Evolutionary conservation across 2,329 filamentous ascomycete genomes (phyloP), one percentile per base, ranked within the genome.

Genomic region (Aspergillus cejpii): DNA sequence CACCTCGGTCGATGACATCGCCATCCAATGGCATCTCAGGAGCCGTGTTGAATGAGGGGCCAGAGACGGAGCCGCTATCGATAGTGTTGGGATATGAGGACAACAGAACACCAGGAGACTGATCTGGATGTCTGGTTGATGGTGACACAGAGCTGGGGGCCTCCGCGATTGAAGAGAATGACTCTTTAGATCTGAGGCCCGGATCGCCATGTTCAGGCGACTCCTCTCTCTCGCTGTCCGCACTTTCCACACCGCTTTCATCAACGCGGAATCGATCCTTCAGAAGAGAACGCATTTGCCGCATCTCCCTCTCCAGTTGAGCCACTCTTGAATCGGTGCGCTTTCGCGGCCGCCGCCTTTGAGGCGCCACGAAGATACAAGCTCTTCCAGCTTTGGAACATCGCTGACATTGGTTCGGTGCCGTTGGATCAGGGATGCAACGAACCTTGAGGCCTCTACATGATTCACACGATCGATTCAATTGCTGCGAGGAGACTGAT

Each of bases 401-500:
- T 55, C 63, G 54, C 50, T 65, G 63, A 34, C 63, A 66, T 43
- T 64, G 61, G 33, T 59, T 64, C n/a, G 61, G 55, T 14, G 56
- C 55, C 36, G 48, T 44, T 36, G 53, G 55, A 34, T 58, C 62
- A 14, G 63, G 63, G 6, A 66, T 52, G 49, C 63, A 66, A 39
- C 63, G 63, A 6, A 66, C 63, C 48, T 66, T 66, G 11, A 66
- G 52, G 23, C 58, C 59, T 49, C 63, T 57, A 29, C 63, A 66
- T 5, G 63, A 64, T 55, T 66, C 63, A 41, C 63, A 66, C 6
- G 63, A 66, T 33, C 63, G 55, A 39, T 66, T 66, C 23, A 66
- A 48, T 48, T 64, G 63, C 42, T 52, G 58, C 29, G 57, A 34
- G 34, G 58, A 54, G 40, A 48, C 37, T 3, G 54, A 12, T 37